These are phyloP conservation scores for Penicillium paneum DNA, from an alignment of 2,329 filamentous ascomycete species.

Conservation along the genomic window DNA sequence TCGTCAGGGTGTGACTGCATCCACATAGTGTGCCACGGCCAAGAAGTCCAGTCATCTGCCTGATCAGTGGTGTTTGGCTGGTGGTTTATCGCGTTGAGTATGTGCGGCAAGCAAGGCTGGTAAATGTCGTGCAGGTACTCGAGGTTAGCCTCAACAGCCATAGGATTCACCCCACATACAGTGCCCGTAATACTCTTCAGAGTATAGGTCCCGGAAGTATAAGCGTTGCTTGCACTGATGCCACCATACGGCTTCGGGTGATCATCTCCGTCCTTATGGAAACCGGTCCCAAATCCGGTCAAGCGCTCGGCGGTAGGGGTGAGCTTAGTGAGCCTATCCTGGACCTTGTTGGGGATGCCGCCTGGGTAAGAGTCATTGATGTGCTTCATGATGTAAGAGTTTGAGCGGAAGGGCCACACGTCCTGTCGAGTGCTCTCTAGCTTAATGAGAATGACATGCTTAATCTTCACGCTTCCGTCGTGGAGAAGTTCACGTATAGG, in stretches of 20 bases:
- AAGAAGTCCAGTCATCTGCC: slow-evolving; percentile 22
- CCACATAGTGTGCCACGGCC: slow-evolving; percentile 28
- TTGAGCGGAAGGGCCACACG: slow-evolving; percentile 44
- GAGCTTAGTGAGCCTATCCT: slow-evolving; percentile 23
- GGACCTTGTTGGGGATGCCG: slow-evolving; percentile 32
- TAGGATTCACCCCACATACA: slow-evolving; percentile 42
- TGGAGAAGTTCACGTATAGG: slow-evolving; percentile 13
- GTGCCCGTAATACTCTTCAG: slow-evolving; percentile 44
- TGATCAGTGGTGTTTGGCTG: slow-evolving; percentile 9
- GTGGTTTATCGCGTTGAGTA: slow-evolving; percentile 22
- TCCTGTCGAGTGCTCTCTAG: slow-evolving; percentile 47
- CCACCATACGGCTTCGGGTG: slow-evolving; percentile 35
- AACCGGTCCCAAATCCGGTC: slow-evolving; percentile 21
- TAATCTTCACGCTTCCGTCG: slow-evolving; percentile 35
- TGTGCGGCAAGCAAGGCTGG: slow-evolving; percentile 44
- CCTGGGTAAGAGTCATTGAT: slow-evolving; percentile 36
- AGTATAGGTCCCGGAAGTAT: slow-evolving; percentile 44
- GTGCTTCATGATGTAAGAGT: slow-evolving; percentile 30
- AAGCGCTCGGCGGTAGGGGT: slow-evolving; percentile 26
- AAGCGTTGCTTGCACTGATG: slow-evolving; percentile 40
- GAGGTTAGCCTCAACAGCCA: slow-evolving; percentile 43
- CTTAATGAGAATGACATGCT: slow-evolving; percentile 43
- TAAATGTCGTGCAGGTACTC: slow-evolving; percentile 43
- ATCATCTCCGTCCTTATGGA: slow-evolving; percentile 10
- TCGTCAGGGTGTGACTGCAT: slow-evolving; percentile 31